Evolutionary conservation across 148 eudicot genomes (phyloP), one percentile per base, ranked within the genome.

Genomic region (Oxyria digyna): DNA sequence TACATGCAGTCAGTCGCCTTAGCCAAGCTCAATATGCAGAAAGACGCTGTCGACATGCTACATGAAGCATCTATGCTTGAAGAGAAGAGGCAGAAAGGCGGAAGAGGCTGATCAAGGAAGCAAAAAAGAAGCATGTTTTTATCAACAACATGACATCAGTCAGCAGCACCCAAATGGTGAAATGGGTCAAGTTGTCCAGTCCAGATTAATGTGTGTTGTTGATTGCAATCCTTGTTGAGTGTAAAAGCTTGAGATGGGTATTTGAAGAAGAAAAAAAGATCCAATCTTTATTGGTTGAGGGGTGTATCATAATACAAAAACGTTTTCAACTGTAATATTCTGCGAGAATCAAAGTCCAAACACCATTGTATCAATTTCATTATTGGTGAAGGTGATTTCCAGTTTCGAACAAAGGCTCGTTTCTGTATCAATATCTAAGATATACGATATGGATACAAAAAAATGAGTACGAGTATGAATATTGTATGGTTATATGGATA

Each of bases 1-100:
- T 71, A 71, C 55, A 62, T 71, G 68, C 74, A 71, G 74, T 71
- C 74, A 3, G 68, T 71, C 18, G 74, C 74, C 24, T 67, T 71
- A 6, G 67, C 74, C 24, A 71, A 71, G 67, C 74, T 71, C 14
- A 37, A 71, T 38, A 71, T 71, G 74, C 74, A 71, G 54, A 71
- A 62, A 41, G 74, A 71, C 27, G 74, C 74, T 1, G 41, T 42
- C 4, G 74, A 71, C 68, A 71, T 71, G 74, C 52, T 71, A 17
- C 63, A 62, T 62, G 74, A 71, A 37, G 74, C 68, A 0, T 62
- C 74, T 0, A 45, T 37, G n/a, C 67, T 62, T 8, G 74, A 71
- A 62, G 74, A 71, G 54, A 62, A 71, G 54, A 59, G 74, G 54
- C 68, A 71, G 18, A 62, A 71, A 42, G 68, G 68, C 4, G 74